Evolutionary conservation across 1,284 basidiomycete species (phyloP).

Genomic region (Cryptococcus sp.): DNA sequence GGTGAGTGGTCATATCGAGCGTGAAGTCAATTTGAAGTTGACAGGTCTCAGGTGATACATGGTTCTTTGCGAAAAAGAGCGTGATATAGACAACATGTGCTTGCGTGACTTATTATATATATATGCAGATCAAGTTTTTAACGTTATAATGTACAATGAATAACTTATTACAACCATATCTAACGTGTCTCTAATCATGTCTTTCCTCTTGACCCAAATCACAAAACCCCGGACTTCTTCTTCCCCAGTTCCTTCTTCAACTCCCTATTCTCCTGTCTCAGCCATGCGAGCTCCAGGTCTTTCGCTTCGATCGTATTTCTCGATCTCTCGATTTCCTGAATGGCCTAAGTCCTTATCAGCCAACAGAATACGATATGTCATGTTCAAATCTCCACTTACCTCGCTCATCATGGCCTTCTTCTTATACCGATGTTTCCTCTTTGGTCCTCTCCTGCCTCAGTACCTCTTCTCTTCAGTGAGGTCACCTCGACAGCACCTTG

Average conservation of each 20-base stretch:
- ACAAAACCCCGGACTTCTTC: not conserved
- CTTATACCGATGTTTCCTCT: conserved; percentile 20
- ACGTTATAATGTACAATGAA: too few relatives aligned
- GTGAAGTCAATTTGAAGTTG: not conserved
- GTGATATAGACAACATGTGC: too few relatives aligned
- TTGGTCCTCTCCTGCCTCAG: conserved; percentile 6
- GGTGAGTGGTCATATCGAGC: not conserved
- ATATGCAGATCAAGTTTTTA: too few relatives aligned
- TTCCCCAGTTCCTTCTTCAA: not conserved
- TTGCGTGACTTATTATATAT: too few relatives aligned
- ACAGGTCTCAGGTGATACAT: not conserved
- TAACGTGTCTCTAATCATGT: too few relatives aligned
- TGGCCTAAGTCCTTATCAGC: not conserved
- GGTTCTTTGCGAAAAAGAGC: not conserved
- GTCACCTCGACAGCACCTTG: too few relatives aligned
- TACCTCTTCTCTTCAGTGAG: not conserved
- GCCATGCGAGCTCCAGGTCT: not conserved
- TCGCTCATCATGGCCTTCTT: conserved; percentile 17
- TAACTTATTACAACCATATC: too few relatives aligned
- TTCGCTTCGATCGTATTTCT: not conserved
- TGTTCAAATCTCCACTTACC: conserved; percentile 9
- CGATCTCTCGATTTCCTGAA: not conserved
- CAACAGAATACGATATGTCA: not conserved
- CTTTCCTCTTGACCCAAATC: too few relatives aligned
- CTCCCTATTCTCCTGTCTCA: not conserved